Evolutionary conservation across 202 grass and related monocot species (phyloP).

Genomic region (Dendrocalamus latiflorus): DNA sequence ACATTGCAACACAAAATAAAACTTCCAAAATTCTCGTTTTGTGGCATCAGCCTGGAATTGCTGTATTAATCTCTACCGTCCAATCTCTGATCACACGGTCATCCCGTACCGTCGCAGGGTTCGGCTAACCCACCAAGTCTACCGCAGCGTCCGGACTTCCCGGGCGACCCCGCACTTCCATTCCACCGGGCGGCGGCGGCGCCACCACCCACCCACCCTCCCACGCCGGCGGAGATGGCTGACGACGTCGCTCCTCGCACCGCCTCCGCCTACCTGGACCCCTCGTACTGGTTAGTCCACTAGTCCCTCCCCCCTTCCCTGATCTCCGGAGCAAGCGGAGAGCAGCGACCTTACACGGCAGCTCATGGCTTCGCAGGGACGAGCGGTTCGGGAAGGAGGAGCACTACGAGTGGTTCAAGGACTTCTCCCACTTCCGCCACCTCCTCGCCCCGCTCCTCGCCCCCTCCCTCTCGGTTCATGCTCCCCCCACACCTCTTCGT

Average conservation of each 20-base stretch:
- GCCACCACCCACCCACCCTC: neutral
- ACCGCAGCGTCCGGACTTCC: too few relatives aligned
- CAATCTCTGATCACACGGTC: neutral
- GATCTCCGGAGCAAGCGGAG: neutral
- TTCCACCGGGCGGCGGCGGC: neutral
- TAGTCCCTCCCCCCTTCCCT: neutral
- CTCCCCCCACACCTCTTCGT: too few relatives aligned
- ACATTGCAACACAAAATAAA: too few relatives aligned
- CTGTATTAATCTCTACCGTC: neutral
- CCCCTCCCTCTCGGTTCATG: too few relatives aligned
- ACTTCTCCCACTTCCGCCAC: constrained; percentile 94
- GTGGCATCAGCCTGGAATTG: too few relatives aligned
- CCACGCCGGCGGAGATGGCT: constrained; percentile 3
- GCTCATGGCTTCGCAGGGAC: constrained; percentile 56
- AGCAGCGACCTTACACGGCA: neutral
- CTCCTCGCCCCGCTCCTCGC: constrained; percentile 75
- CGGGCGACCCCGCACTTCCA: neutral
- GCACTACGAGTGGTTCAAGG: constrained; percentile 94
- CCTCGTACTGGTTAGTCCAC: constrained; percentile 54
- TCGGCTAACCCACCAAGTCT: too few relatives aligned
- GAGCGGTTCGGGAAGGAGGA: constrained; percentile 79
- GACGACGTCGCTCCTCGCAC: constrained; percentile 48
- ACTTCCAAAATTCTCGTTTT: too few relatives aligned
- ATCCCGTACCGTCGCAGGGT: neutral
- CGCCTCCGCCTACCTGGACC: constrained; percentile 57